Evolutionary conservation across 305 asterid species (phyloP), one percentile per base, ranked within the genome.

Genomic region (Plantago coronopus): DNA sequence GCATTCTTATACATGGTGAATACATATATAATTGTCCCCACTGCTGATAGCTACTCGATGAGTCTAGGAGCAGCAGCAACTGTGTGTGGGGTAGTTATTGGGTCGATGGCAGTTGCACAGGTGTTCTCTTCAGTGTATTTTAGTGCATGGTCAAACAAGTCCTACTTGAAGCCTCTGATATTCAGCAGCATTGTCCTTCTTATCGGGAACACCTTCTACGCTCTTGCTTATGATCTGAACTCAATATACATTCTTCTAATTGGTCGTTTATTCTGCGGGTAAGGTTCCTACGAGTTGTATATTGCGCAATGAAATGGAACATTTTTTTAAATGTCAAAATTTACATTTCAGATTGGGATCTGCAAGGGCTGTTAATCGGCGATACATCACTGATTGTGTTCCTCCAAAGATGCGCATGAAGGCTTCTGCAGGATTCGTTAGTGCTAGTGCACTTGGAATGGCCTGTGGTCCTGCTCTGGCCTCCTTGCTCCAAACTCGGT

Each of bases 371-470:
- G 82, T 87, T 54, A 87, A 87, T 58, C 84, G 95, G 19, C 89
- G 95, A 16, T 87, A 87, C 69, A 87, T 87, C 48, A 84, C 87
- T 27, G 95, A 87, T 57, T 87, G 95, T 66, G 93, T 87, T 27
- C 93, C 95, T 17, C 66, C 47, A 18, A 81, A 82, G 69, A 62
- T 84, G 54, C 89, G 93, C 42, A 76, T 82, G 95, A 76, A 84
- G 69, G 95, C 93, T 38, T 87, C 93, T 17, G 95, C 93, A 15
- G 88, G 88, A 65, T 87, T 87, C 11, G 95, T 87, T 8, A 84
- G 85, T 65, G 95, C 90, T 6, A 87, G 95, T 59, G 95, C 95
- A 38, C 86, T 87, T 17, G 95, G 95, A 67, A 87, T 87, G 89
- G 95, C 95, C 12, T 82, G 86, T 49, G 95, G 95, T 45, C 95